phyloP scores from a whole-genome alignment of 2,329 filamentous ascomycete species.

The Penicillium olsonii region DNA sequence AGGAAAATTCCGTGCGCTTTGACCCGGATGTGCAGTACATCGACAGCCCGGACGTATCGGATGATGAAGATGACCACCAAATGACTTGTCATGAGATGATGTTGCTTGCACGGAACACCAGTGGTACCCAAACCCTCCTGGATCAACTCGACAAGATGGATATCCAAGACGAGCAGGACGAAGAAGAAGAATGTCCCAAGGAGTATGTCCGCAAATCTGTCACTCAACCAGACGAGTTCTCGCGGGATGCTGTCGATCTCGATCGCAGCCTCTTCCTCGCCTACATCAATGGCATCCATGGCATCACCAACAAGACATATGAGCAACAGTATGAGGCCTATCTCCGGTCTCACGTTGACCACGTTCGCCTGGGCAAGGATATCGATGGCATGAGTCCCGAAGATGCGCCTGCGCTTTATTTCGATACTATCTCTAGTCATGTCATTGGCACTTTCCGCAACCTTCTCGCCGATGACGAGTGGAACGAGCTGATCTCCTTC shows the following conservation, averaged over 20 bases:
- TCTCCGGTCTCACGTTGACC: constrained; percentile 35
- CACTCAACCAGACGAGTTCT: constrained; percentile 37
- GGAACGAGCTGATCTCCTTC: constrained; percentile 34
- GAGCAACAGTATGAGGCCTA: constrained; percentile 31
- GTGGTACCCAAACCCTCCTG: constrained; percentile 20
- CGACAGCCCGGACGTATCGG: constrained; percentile 28
- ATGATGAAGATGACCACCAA: constrained; percentile 29
- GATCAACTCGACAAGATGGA: constrained; percentile 20
- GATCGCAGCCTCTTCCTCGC: constrained; percentile 43
- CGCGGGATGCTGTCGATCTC: constrained; percentile 39
- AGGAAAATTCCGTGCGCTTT: constrained; percentile 36
- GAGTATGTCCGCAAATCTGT: constrained; percentile 22
- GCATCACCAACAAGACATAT: constrained; percentile 28
- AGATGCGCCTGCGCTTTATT: constrained; percentile 33
- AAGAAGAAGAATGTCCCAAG: constrained; percentile 17
- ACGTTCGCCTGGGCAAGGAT: constrained; percentile 34
- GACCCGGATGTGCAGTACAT: constrained; percentile 37
- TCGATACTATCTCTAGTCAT: constrained; percentile 39
- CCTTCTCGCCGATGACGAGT: constrained; percentile 39
- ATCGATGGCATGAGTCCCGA: constrained; percentile 37
- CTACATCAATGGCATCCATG: constrained; percentile 46
- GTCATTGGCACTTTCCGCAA: constrained; percentile 45
- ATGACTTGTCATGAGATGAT: constrained; percentile 47
- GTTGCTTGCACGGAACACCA: constrained; percentile 32
- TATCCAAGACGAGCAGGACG: constrained; percentile 11